Evolutionary conservation across 352 stramenopile species (phyloP).

Genomic region (Globisporangium nagaii): DNA sequence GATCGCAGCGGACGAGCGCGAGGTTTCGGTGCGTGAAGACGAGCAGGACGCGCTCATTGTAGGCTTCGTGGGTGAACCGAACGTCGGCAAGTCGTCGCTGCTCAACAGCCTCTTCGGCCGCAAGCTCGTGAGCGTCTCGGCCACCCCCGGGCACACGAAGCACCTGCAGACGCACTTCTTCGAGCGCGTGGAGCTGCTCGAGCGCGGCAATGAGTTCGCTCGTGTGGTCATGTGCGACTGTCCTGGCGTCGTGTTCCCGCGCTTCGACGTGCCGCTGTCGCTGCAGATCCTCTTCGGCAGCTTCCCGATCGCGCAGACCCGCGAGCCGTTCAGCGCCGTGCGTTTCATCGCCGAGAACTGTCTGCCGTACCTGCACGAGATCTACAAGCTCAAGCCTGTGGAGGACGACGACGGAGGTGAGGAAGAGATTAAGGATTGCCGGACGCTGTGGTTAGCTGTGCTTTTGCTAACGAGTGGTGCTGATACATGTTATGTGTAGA

Average conservation of each 20-base stretch:
- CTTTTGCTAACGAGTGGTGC: too few relatives aligned
- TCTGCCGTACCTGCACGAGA: slow-evolving; percentile 50
- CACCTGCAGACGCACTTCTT: slow-evolving; percentile 81
- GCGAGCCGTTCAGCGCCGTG: slow-evolving; percentile 81
- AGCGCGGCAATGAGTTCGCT: slow-evolving; percentile 21
- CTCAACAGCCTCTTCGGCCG: slow-evolving; percentile 87
- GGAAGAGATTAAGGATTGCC: too few relatives aligned
- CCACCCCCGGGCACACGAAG: slow-evolving; percentile 77
- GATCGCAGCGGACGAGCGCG: slow-evolving; percentile 72
- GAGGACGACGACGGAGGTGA: slow-evolving; percentile 59
- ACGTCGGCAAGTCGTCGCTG: slow-evolving; percentile 92
- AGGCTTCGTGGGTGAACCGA: slow-evolving; percentile 97
- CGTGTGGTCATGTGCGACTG: slow-evolving; percentile 74
- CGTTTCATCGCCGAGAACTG: slow-evolving; percentile 85
- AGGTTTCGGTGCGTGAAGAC: slow-evolving; percentile 80
- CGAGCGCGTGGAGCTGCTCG: slow-evolving; percentile 46
- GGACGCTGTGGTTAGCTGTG: background rate
- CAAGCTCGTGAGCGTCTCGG: slow-evolving; percentile 78
- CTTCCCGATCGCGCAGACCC: slow-evolving; percentile 81
- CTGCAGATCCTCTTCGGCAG: slow-evolving; percentile 81
- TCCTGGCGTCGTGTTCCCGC: slow-evolving; percentile 76
- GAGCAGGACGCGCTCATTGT: slow-evolving; percentile 81
- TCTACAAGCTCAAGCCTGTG: slow-evolving; percentile 78
- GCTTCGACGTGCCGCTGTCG: slow-evolving; percentile 56
- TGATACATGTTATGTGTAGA: slow-evolving; percentile 15